Conservation (phyloP, 176 grass and related monocot species). For the Microstegium vimineum region DNA sequence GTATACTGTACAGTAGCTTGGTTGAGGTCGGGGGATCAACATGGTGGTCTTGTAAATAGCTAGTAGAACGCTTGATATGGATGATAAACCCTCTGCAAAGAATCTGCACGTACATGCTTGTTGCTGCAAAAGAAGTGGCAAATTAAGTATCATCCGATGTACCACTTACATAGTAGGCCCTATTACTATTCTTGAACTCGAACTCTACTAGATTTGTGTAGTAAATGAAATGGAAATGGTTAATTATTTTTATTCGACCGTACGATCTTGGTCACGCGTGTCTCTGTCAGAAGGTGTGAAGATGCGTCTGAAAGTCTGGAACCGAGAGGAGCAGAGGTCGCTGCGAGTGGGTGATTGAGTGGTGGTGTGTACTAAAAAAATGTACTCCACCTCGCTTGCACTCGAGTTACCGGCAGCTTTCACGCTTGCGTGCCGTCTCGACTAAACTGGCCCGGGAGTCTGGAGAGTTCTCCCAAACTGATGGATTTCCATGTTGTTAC, state of each 20-base stretch:
- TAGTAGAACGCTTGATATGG: background rate
- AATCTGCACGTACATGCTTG: background rate
- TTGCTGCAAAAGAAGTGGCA: background rate
- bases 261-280: background rate
- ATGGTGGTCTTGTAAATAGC: conserved; percentile 28
- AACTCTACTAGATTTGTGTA: background rate
- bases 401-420: conserved; percentile 21
- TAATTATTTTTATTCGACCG: background rate
- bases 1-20: too few relatives aligned
- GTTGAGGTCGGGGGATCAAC: background rate
- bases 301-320: background rate
- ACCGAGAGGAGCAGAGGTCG: background rate
- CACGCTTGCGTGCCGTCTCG: conserved; percentile 7
- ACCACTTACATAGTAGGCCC: too few relatives aligned
- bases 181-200: background rate
- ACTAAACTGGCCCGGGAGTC: background rate
- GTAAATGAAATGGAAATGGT: background rate
- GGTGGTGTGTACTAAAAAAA: background rate
- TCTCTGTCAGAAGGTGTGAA: conserved; percentile 8
- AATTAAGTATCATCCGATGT: too few relatives aligned
- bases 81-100: background rate
- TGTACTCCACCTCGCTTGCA: background rate
- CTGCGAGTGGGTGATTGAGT: background rate
- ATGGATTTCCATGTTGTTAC: background rate
- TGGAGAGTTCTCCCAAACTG: background rate